These are phyloP conservation scores for Cladosporium cucumerinum DNA, from an alignment of 2,329 filamentous ascomycete genomes.

Conservation along the genomic window DNA sequence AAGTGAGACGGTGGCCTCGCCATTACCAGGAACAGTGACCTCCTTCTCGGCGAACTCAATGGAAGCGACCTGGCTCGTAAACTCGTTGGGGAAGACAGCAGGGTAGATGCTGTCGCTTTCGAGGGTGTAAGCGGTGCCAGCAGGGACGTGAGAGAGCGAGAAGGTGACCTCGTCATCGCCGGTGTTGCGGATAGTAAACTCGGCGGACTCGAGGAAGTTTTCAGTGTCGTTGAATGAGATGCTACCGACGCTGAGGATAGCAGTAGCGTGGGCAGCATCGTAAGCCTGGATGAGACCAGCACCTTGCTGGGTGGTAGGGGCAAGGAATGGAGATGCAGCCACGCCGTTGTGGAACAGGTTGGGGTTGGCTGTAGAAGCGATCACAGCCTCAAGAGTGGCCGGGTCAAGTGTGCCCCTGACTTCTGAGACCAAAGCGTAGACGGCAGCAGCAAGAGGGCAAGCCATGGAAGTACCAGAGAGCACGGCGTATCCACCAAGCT, in stretches of 20 bases:
- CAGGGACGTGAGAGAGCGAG: conserved; percentile 50
- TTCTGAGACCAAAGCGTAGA: conserved; percentile 33
- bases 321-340: conserved; percentile 30
- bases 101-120: conserved; percentile 19
- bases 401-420: conserved; percentile 30
- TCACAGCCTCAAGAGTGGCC: conserved; percentile 26
- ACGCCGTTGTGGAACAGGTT: conserved; percentile 32
- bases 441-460: conserved; percentile 54
- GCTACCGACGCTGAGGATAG: conserved; percentile 54
- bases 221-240: conserved; percentile 64
- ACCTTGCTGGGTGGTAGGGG: conserved; percentile 59
- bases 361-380: conserved; percentile 27
- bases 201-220: conserved; percentile 48
- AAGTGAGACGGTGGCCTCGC: conserved; percentile 24
- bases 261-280: conserved; percentile 55
- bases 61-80: conserved; percentile 22
- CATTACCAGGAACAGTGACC: conserved; percentile 22
- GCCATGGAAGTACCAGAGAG: conserved; percentile 60
- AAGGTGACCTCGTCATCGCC: conserved; percentile 51
- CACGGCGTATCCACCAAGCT: conserved; percentile 47
- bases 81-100: conserved; percentile 23
- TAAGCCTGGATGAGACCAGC: conserved; percentile 59
- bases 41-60: conserved; percentile 22
- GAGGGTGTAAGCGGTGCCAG: conserved; percentile 54
- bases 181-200: conserved; percentile 57